Evolutionary conservation across 2,329 filamentous ascomycete species (phyloP).

Genomic region (Xylaria sp.): DNA sequence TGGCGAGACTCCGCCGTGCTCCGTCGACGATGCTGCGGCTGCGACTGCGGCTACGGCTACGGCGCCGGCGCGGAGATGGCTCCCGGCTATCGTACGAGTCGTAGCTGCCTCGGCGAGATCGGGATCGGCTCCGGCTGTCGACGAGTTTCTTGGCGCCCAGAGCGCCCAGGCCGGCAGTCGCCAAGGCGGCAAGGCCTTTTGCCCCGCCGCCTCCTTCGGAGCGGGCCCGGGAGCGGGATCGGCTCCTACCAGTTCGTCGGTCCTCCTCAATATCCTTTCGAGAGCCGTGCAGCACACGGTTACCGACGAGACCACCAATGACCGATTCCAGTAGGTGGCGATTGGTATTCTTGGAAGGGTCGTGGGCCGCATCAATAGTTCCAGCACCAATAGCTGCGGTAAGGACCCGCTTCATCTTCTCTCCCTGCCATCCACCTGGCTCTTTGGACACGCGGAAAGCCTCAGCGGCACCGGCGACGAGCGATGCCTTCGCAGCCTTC

Average conservation of each 20-base stretch:
- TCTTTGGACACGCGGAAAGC: slow-evolving; percentile 90
- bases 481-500: slow-evolving; percentile 87
- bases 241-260: slow-evolving; percentile 62
- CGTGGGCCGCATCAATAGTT: slow-evolving; percentile 77
- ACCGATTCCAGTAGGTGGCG: slow-evolving; percentile 84
- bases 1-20: slow-evolving; percentile 63
- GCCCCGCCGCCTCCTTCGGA: slow-evolving; percentile 54
- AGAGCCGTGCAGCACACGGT: slow-evolving; percentile 81
- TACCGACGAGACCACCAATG: slow-evolving; percentile 84
- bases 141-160: slow-evolving; percentile 64
- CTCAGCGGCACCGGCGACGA: slow-evolving; percentile 88
- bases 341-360: slow-evolving; percentile 75
- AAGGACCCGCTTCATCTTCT: slow-evolving; percentile 88
- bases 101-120: slow-evolving; percentile 55
- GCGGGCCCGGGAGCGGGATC: slow-evolving; percentile 68
- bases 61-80: slow-evolving; percentile 45
- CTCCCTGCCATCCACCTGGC: slow-evolving; percentile 85
- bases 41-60: slow-evolving; percentile 65
- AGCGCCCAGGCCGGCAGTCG: slow-evolving; percentile 64
- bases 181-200: slow-evolving; percentile 62
- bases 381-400: slow-evolving; percentile 86
- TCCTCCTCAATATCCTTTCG: slow-evolving; percentile 67
- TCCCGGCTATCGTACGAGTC: slow-evolving; percentile 51
- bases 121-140: slow-evolving; percentile 53
- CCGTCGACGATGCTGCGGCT: slow-evolving; percentile 68